phyloP scores from a whole-genome alignment of 2,329 filamentous ascomycete species.

The Aschersonia sp. region DNA sequence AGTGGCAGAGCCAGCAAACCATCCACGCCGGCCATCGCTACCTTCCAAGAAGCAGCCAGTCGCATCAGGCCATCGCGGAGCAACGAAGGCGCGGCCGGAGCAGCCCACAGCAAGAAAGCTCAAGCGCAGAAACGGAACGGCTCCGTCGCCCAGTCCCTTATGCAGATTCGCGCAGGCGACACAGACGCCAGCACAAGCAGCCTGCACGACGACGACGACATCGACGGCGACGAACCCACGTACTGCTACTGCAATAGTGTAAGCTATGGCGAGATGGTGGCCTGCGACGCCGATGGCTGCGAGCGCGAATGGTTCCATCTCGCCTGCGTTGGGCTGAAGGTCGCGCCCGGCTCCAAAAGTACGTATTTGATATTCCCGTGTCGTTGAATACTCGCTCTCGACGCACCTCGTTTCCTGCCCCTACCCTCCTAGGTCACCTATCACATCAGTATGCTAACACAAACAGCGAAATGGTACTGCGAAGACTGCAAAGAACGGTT shows the following conservation, averaged over 20 bases:
- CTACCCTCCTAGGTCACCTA: background rate
- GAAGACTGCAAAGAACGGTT: slow-evolving; percentile 61
- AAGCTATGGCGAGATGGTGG: slow-evolving; percentile 76
- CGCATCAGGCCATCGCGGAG: slow-evolving; percentile 40
- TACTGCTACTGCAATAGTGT: slow-evolving; percentile 73
- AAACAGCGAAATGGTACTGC: slow-evolving; percentile 65
- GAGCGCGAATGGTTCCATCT: slow-evolving; percentile 73
- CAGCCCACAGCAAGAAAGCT: slow-evolving; percentile 30
- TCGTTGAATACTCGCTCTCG: background rate
- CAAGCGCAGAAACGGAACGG: slow-evolving; percentile 38
- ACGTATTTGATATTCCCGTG: slow-evolving; percentile 19
- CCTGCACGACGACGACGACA: slow-evolving; percentile 25
- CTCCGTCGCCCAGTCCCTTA: slow-evolving; percentile 13
- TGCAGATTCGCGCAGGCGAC: slow-evolving; percentile 14
- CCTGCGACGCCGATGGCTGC: slow-evolving; percentile 61
- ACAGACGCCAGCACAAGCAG: slow-evolving; percentile 26
- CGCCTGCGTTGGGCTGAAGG: slow-evolving; percentile 65
- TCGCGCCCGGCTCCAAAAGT: slow-evolving; percentile 65
- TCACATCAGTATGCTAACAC: background rate
- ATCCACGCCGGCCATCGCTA: slow-evolving; percentile 46
- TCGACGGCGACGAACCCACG: slow-evolving; percentile 56
- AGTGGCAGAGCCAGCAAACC: slow-evolving; percentile 53
- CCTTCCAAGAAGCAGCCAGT: slow-evolving; percentile 36
- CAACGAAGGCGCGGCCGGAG: slow-evolving; percentile 13
- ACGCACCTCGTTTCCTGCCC: background rate